Conservation (phyloP, 192 early-diverging fungal species). For the Podila epicladia region DNA sequence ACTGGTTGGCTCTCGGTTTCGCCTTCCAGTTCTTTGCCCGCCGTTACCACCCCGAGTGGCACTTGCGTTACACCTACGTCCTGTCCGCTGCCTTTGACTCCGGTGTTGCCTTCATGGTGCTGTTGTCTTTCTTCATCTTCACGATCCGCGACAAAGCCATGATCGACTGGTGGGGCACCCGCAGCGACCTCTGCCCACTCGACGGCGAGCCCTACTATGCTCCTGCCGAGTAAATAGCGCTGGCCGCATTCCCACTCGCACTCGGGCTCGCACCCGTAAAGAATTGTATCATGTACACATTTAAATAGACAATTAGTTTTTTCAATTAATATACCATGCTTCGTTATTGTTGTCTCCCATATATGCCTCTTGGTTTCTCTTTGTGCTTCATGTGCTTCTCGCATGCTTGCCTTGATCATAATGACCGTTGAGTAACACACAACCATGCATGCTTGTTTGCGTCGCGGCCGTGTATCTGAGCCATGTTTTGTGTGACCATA, state of each 20-base stretch:
- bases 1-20: constrained; percentile 52
- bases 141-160: neutral
- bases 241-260: neutral
- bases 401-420: too few relatives aligned
- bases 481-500: too few relatives aligned
- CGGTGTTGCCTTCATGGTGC: constrained; percentile 51
- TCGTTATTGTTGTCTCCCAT: too few relatives aligned
- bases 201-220: neutral
- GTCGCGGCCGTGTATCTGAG: too few relatives aligned
- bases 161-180: constrained; percentile 2
- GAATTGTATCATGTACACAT: neutral
- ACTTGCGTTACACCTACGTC: constrained; percentile 72
- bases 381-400: too few relatives aligned
- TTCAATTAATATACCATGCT: neutral
- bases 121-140: constrained; percentile 33
- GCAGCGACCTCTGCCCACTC: constrained; percentile 2
- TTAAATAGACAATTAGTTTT: neutral
- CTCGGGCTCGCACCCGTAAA: neutral
- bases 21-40: constrained; percentile 59
- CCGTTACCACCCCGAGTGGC: constrained; percentile 57
- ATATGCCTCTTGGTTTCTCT: too few relatives aligned
- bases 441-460: too few relatives aligned
- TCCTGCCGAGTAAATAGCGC: neutral
- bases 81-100: constrained; percentile 66
- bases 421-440: too few relatives aligned